Evolutionary conservation across 768 basidiomycete species (phyloP), one percentile per base, ranked within the genome.

Genomic region (Leccinum fibrillosum): DNA sequence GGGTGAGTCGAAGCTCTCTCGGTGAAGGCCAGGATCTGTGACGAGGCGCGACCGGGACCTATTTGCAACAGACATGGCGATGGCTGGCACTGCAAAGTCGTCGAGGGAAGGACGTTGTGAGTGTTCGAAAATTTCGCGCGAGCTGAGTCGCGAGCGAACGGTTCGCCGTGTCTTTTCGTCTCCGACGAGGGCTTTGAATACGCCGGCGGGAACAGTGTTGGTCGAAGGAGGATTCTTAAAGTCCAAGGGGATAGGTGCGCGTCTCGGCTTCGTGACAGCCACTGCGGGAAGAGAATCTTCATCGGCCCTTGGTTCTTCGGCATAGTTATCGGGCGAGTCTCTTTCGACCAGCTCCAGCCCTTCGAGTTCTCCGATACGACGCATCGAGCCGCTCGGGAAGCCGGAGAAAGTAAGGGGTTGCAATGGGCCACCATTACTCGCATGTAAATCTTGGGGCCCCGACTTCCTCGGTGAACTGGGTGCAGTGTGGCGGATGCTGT

Each of bases 131-230:
- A 85, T 79, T 59, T 92, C 92, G 47, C 82, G 82, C 10, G 90
- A 92, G 68, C 83, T 78, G 57, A 92, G 79, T 37, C 90, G 80
- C 21, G 91, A 92, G 49, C 89, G 86, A n/a, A 90, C 88, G 48
- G 77, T 78, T 48, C 84, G 78, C 56, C 89, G 82, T 2, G 86
- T 86, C 47, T 86, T 80, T 60, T 89, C 89, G 48, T 92, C 89
- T 19, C 66, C 67, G 26, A 81, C 85, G 52, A 91, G 77, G 11
- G 89, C 88, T 74, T 92, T 92, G 81, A 94, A 94, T 56, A 93
- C 67, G 2, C 90, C 90, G 34, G 92, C 92, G 19, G 92, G 92
- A 9, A 92, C 86, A 6, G 89, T 93, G 64, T 90, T 91, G 34
- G 77, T 84, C 15, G 81, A 80, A 12, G 79, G 71, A 17, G 84